Evolutionary conservation across 2,329 filamentous ascomycete species (phyloP), one percentile per base, ranked within the genome.

Genomic region (Myriosclerotinia duriaeana): DNA sequence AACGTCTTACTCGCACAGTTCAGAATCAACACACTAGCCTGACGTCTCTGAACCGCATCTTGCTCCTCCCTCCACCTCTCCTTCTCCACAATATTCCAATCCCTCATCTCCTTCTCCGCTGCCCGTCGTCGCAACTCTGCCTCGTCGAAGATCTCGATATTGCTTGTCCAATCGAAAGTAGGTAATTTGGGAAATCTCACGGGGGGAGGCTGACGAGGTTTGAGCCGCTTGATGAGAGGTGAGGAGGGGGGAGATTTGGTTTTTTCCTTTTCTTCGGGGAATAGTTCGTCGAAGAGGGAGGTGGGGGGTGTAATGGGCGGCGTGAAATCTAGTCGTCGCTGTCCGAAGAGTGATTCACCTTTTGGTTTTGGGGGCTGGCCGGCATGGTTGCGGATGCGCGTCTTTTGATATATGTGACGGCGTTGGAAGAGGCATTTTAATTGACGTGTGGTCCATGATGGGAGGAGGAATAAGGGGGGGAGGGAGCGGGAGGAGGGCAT

Each of bases 1-100:
- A 93, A 81, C 26, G 84, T 82, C 66, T 82, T 82, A 72, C 84
- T 86, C 8, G 85, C 82, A 50, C 85, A 83, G 26, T 80, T 80
- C 48, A 93, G 78, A 53, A 88, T 80, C 52, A 93, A 80, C 26
- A 77, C 69, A 40, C 68, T 55, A 14, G 56, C 52, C 8, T 56
- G 53, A 7, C 40, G 64, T 30, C 50, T 65, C 15, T 58, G 34
- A 7, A 36, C 53, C 42, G 59, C 52, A 42, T 61, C 60, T 46
- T 65, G 22, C 34, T 53, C 44, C 26, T 60, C 61, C 11, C 40
- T 53, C 11, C 8, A 26, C 36, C 26, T 52, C 6, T 54, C 30
- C 40, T 48, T 53, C 38, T 44, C 58, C 8, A 60, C 20, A 11
- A 60, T 38, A 36, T 60, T 50, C 58, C 58, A 60, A 26, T 65